Base-by-base conservation (phyloP, 192 early-diverging fungal species). In the Chytriomyces sp. region DNA sequence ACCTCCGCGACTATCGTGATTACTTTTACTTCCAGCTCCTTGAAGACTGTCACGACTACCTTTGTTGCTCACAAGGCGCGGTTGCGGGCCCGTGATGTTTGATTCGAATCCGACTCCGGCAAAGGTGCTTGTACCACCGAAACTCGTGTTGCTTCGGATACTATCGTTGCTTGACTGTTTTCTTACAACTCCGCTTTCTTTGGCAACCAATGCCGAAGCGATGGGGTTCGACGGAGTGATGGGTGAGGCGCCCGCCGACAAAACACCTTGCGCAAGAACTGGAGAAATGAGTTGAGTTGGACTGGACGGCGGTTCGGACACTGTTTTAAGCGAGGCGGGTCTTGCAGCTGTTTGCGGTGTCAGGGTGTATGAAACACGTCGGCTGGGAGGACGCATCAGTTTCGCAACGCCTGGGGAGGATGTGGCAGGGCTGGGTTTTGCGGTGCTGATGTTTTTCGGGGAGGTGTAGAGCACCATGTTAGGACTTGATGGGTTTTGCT, bases 311-410 rank as follows among this genome's bases (percentile, higher is more conserved):
- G 11, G 62, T 64, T 64, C 23, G 18, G 13, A 11, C 35, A 20
- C 23, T 64, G 23, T 28, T 24, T 6, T 18, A 46, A 45, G 10
- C 43, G 44, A 23, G 5, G 65, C 43, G 35, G n/a, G 11, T 26
- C n/a, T 11, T 1, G 62, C 24, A 26, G 65, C 43, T 28, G 65
- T 18, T 28, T 13, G 65, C 3, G 63, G 9, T 28, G 60, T 61
- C 8, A 73, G 18, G 6, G 71, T 20, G 44, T 73, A 73, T 9
- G 71, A 73, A 16, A 73, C 61, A 18, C 71, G 71, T 20, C 71
- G 57, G n/a, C 59, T 62, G 26, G 61, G 60, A 35, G 50, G 45
- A 28, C 71, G 47, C 59, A 20, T 3, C 59, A 18, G 60, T 10
- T 23, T 10, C 18, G 23, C 18, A n/a, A 45, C 35, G 53, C 49